Conservation (phyloP, 2,329 filamentous ascomycete genomes). For the Trichophyton simii region DNA sequence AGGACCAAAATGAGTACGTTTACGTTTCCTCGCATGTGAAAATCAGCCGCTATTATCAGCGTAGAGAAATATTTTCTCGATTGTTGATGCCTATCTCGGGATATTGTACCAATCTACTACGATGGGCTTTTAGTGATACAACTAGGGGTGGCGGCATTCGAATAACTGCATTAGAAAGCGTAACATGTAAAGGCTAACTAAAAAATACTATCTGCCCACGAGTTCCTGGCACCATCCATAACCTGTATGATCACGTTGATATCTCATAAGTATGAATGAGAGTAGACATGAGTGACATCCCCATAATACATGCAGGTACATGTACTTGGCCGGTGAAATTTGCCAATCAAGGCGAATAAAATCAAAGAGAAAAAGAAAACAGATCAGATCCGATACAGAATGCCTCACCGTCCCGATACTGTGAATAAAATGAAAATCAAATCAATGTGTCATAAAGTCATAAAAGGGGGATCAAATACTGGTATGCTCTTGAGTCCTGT, state of each 20-base stretch:
- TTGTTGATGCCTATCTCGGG: too few species aligned
- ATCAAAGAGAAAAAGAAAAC: slow-evolving; percentile 1
- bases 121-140: neutral
- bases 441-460: neutral
- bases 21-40: too few species aligned
- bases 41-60: too few species aligned
- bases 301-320: neutral
- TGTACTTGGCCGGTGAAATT: neutral
- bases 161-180: neutral
- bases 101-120: too few species aligned
- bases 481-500: too few species aligned
- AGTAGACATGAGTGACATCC: neutral
- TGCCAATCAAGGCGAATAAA: neutral
- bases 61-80: too few species aligned
- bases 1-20: too few species aligned
- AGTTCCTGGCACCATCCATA: neutral
- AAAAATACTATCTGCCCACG: neutral
- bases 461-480: neutral
- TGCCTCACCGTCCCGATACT: neutral
- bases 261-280: neutral
- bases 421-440: neutral
- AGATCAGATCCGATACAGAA: neutral
- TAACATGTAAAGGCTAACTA: neutral
- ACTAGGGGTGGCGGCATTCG: neutral
- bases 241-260: neutral